Evolutionary conservation across 2,329 filamentous ascomycete genomes (phyloP), one percentile per base, ranked within the genome.

Genomic region (Calonectria pseudoreteaudii): DNA sequence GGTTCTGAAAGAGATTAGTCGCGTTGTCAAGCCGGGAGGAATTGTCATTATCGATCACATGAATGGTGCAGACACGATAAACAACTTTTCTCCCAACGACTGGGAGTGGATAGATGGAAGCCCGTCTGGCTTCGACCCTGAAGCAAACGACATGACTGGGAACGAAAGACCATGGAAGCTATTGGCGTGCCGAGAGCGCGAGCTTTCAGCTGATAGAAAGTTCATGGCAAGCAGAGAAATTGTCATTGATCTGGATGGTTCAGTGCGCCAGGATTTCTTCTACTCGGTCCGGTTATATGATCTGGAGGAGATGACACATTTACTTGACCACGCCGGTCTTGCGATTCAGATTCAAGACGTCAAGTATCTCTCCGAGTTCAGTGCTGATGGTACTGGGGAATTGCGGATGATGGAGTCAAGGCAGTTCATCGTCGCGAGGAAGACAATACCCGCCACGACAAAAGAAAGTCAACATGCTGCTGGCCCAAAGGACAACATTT

Each of bases 201-300:
- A 62, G 56, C 56, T 62, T 28, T 62, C 56, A 20, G 34, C 34
- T 0, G 56, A 62, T 8, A 62, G 41, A 11, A 62, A 62, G 8
- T 38, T 62, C 56, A 62, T 62, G 56, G 56, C 56, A 3, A 62
- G 56, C 16, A 62, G 56, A 41, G 56, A 62, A 62, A 62, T 62
- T 9, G 56, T 62, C 56, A 62, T 62, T n/a, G 56, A 62, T 20
- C 23, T 62, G 16, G 56, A 62, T 41, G 56, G 56, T 9, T 62
- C 56, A 9, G 56, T 62, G 23, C 56, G 56, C 23, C 56, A 62
- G 23, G 56, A 62, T 13, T 62, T 62, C 14, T 62, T 62, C 23
- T 62, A 41, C 23, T 62, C 56, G 18, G 56, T 62, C 8, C 34
- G 56, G 11, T 16, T 62, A 38, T 62, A 62, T 34, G 34, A 41